Evolutionary conservation across 495 filamentous ascomycete genomes (phyloP).

Genomic region (Pyrenopolyporus hunteri): DNA sequence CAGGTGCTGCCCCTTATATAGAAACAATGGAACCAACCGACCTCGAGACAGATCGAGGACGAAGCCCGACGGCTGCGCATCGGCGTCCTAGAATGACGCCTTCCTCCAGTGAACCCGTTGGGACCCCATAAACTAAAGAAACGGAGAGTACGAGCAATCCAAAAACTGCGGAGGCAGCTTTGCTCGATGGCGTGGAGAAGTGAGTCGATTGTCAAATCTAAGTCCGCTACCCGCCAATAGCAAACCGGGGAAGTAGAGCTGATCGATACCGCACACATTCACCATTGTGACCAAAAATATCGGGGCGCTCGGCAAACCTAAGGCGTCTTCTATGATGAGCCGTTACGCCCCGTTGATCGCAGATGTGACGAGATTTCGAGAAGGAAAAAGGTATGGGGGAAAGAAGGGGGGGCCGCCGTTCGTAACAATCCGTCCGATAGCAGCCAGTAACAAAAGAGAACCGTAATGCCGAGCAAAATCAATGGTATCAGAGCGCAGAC

Average conservation of each 20-base stretch:
- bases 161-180: conserved; percentile 14
- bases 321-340: conserved; percentile 8
- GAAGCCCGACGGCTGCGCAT: neutral
- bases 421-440: conserved; percentile 28
- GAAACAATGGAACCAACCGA: conserved; percentile 21
- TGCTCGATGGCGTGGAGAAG: conserved; percentile 28
- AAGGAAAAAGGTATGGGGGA: neutral
- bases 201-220: conserved; percentile 14
- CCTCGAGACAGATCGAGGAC: conserved; percentile 8
- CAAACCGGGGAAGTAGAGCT: conserved; percentile 6
- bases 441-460: conserved; percentile 38
- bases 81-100: conserved; percentile 11
- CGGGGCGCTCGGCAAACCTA: neutral
- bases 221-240: neutral
- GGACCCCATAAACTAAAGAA: conserved; percentile 31
- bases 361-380: conserved; percentile 24
- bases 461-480: conserved; percentile 45
- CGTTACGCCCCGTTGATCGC: neutral
- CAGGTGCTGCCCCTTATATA: conserved; percentile 20
- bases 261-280: conserved; percentile 3
- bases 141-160: conserved; percentile 29
- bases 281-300: conserved; percentile 6
- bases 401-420: conserved; percentile 15
- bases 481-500: conserved; percentile 46
- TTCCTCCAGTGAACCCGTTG: conserved; percentile 16